Base-by-base conservation (phyloP, 352 stramenopile species). In the Phytopythium vexans region DNA sequence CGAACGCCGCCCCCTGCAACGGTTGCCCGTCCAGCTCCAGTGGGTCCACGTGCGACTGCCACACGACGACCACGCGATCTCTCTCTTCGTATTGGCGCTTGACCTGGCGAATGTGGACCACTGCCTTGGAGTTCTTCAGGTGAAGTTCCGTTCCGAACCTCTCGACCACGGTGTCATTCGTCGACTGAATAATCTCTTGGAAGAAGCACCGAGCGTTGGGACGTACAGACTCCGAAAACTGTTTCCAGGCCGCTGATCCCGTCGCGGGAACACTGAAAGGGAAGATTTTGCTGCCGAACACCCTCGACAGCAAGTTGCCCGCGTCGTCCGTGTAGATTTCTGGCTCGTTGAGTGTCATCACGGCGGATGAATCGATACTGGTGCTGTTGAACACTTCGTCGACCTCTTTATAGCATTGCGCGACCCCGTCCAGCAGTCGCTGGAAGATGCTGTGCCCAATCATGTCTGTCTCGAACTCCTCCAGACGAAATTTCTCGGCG, bases 11-110 rank as follows among this genome's bases (percentile, higher is more conserved):
- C 1, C 62, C 57, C 37, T 47, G n/a, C 36, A 70, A 49, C 1
- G 48, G 52, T 14, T 51, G 45, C 1, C 53, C 62, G 38, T 62
- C 44, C 11, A 78, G 77, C 37, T 82, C 71, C 42, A 73, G 58
- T 4, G 77, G 58, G 12, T 83, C 60, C 52, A 75, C 63, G 41
- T 66, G 52, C n/a, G 70, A 58, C 14, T 62, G 61, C 73, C 73
- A 87, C 11, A 79, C 65, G 45, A 85, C 71, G 32, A 85, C 64
- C 1, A 72, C 65, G 16, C 76, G 73, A 27, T 67, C 55, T 32
- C 65, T 41, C 37, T 85, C 71, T 16, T 72, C 52, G 54, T 82
- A 83, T 1, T 66, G 62, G 8, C 72, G 59, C 33, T 76, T 41
- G 35, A 85, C 65, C 49, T 77, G 64, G 52, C 73, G 59, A 39